Conservation (phyloP, 2,329 filamentous ascomycete species). For the Cryphonectria naterciae region DNA sequence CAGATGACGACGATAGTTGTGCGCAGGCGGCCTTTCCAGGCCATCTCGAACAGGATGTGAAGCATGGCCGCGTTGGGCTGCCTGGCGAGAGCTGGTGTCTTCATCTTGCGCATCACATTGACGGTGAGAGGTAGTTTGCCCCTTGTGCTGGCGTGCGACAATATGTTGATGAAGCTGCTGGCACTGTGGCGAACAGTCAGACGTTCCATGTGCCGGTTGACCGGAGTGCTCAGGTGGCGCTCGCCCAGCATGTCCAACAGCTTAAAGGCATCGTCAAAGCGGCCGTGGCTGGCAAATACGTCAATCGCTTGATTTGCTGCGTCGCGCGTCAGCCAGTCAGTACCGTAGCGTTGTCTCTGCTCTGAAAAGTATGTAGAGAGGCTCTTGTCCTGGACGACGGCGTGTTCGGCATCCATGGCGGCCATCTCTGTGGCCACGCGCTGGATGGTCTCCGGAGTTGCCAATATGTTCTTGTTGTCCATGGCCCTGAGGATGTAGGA, state of each 20-base stretch:
- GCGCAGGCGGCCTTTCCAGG: conserved; percentile 39
- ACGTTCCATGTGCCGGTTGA: not conserved
- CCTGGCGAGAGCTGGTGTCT: conserved; percentile 14
- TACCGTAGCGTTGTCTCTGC: conserved; percentile 50
- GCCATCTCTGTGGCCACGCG: conserved; percentile 49
- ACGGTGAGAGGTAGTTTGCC: conserved; percentile 32
- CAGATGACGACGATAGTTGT: conserved; percentile 40
- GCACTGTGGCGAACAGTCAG: conserved; percentile 34
- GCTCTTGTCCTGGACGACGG: conserved; percentile 42
- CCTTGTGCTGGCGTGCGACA: conserved; percentile 37
- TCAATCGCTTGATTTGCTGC: conserved; percentile 46
- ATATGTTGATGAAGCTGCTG: conserved; percentile 42
- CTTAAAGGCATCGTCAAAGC: conserved; percentile 34
- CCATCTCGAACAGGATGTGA: conserved; percentile 44
- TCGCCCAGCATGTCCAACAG: conserved; percentile 41
- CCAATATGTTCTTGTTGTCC: conserved; percentile 49
- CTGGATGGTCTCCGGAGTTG: conserved; percentile 41
- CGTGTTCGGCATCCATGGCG: conserved; percentile 46
- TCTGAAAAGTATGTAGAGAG: conserved; percentile 44
- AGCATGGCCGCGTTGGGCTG: conserved; percentile 41
- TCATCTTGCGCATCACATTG: conserved; percentile 34
- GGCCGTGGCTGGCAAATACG: conserved; percentile 47
- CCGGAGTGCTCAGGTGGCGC: conserved; percentile 23
- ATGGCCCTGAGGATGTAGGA: conserved; percentile 52
- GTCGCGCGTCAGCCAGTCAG: conserved; percentile 47